Conservation (phyloP, 2,329 filamentous ascomycete species). For the Sodiomyces alkalinus region DNA sequence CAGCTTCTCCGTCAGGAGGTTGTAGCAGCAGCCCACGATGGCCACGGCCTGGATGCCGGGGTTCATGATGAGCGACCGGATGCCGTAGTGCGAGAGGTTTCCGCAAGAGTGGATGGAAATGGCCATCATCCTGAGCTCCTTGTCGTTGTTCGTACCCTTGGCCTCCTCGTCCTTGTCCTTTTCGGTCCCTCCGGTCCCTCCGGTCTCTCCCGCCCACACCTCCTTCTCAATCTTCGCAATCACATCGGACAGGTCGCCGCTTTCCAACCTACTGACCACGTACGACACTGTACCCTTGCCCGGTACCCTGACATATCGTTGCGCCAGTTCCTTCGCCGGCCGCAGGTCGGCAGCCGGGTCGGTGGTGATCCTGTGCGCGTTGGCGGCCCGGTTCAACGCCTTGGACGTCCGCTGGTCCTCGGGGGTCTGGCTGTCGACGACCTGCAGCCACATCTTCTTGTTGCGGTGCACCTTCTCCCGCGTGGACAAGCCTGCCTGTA, state of each 20-base stretch:
- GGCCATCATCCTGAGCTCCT: slow-evolving; percentile 53
- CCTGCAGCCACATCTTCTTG: slow-evolving; percentile 59
- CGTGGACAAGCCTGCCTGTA: slow-evolving; percentile 61
- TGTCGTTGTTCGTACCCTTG: too few relatives aligned
- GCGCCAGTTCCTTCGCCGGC: slow-evolving; percentile 31
- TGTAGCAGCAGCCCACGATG: slow-evolving; percentile 97
- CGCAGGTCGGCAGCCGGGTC: slow-evolving; percentile 25
- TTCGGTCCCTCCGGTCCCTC: slow-evolving; percentile 4
- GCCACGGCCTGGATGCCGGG: slow-evolving; percentile 77
- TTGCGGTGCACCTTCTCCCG: slow-evolving; percentile 63
- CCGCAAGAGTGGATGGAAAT: slow-evolving; percentile 95
- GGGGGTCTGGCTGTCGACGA: slow-evolving; percentile 26
- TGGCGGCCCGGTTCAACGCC: slow-evolving; percentile 17
- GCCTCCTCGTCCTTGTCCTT: slow-evolving; percentile 9
- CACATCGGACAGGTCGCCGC: slow-evolving; percentile 55
- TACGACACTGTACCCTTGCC: slow-evolving; percentile 63
- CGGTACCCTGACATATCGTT: slow-evolving; percentile 38
- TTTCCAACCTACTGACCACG: slow-evolving; percentile 57
- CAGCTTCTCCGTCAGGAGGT: slow-evolving; percentile 79
- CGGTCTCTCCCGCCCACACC: slow-evolving; percentile 13
- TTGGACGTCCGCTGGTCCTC: slow-evolving; percentile 26
- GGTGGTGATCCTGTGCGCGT: slow-evolving; percentile 17
- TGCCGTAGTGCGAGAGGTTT: slow-evolving; percentile 89
- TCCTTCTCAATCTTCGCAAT: slow-evolving; percentile 44
- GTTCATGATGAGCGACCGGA: slow-evolving; percentile 74